Conservation (phyloP, 257 asterid genomes). For the Echites panduratus region DNA sequence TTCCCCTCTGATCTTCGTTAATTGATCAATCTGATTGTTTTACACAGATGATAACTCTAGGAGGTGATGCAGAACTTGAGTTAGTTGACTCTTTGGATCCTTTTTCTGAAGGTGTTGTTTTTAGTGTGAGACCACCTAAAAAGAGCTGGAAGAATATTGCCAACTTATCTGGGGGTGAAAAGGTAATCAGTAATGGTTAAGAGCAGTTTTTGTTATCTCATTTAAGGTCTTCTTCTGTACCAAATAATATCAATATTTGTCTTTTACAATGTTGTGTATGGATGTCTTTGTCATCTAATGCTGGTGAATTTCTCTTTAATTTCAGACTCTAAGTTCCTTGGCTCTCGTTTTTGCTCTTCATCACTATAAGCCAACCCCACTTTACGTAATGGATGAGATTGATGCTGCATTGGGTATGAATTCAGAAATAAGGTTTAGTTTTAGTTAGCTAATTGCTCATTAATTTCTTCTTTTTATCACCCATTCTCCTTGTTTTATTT, state of each 20-base stretch:
- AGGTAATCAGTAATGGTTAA: constrained; percentile 38
- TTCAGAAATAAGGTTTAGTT: background rate
- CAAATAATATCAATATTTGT: background rate
- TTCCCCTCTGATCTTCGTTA: background rate
- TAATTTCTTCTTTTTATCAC: background rate
- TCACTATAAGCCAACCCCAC: constrained; percentile 98
- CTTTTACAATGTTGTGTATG: background rate
- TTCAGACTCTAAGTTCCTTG: constrained; percentile 92
- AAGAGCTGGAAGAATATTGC: constrained; percentile 99
- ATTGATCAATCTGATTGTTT: constrained; percentile 15
- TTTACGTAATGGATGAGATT: constrained; percentile 94
- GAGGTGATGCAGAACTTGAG: constrained; percentile 98
- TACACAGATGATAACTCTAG: constrained; percentile 95
- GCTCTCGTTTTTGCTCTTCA: constrained; percentile 99
- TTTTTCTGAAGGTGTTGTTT: constrained; percentile 96
- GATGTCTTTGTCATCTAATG: background rate
- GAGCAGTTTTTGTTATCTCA: background rate
- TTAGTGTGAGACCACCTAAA: constrained; percentile 96
- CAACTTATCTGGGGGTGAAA: constrained; percentile 96
- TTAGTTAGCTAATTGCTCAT: too few relatives aligned
- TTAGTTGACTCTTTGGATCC: constrained; percentile 96
- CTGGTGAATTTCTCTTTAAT: constrained; percentile 4
- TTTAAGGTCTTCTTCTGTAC: background rate
- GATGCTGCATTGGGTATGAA: constrained; percentile 89
- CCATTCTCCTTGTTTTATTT: constrained; percentile 1